Base-by-base conservation (phyloP, 2,329 filamentous ascomycete species). In the Microcyclosporella mali region DNA sequence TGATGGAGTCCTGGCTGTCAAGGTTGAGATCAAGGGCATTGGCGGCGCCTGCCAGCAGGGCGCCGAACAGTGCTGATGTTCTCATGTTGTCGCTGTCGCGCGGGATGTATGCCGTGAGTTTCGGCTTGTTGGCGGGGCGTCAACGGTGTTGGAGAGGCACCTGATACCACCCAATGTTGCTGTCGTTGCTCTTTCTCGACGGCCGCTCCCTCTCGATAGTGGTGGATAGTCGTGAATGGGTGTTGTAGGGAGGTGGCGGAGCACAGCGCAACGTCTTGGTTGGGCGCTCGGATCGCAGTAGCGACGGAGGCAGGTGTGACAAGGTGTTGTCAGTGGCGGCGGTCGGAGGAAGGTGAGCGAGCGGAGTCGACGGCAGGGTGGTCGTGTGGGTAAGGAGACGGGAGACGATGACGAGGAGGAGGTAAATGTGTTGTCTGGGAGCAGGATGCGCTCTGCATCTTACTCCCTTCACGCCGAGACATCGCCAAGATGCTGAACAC, bases 1-100 rank as follows among this genome's bases (percentile, higher is more conserved):
- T 70, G 54, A 73, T 67, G 1, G 69, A 71, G 35, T 65, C 67
- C 30, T 41, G 37, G 31, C 48, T 41, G 19, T 47, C 37, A 25
- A 59, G 21, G 36, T 57, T 45, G 40, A 61, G 46, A 1, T 49
- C 32, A 28, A 61, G 50, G 17, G 50, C 58, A 16, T 25, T 40
- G 16, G 43, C 47, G 11, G 52, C 45, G 42, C 43, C 48, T 37
- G 50, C 46, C 40, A 55, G 46, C 44, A 56, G 46, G 25, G 42
- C 45, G 46, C 46, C 45, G 39, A 50, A 32, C 10, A 49, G 35
- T 18, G 46, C 17, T 19, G 45, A 42, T 9, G 46, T 39, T 40
- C 45, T 47, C 51, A 53, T 53, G 35, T 36, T 43, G 36, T 34
- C 38, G 14, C 37, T 30, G 16, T 29, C 15, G 33, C 3, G 9